phyloP scores from a whole-genome alignment of 306 rosid species.

The Lotus japonicus region DNA sequence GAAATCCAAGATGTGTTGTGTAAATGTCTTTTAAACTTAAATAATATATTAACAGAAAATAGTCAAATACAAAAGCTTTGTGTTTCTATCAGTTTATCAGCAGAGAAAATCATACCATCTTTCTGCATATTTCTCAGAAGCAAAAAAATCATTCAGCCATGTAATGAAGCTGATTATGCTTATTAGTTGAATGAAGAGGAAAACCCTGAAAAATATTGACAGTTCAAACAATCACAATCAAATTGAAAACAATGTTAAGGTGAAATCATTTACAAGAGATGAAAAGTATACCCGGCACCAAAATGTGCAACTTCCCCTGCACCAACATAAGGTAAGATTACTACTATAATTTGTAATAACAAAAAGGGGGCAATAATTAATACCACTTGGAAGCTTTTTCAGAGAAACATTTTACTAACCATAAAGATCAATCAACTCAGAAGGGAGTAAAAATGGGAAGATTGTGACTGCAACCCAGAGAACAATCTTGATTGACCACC shows the following conservation, averaged over 20 bases:
- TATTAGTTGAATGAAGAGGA: conserved; percentile 85
- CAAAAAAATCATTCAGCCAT: conserved; percentile 72
- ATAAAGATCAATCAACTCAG: conserved; percentile 60
- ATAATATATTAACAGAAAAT: not conserved
- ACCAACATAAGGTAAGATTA: conserved; percentile 2
- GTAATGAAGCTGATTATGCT: conserved; percentile 86
- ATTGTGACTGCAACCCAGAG: conserved; percentile 43
- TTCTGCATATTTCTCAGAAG: conserved; percentile 50
- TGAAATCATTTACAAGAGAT: conserved; percentile 2
- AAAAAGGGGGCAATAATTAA: conserved; percentile 10
- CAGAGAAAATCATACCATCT: conserved; percentile 63
- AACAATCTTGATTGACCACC: conserved; percentile 85
- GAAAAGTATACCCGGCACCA: conserved; percentile 79
- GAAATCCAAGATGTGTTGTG: not conserved
- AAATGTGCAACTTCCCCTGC: conserved; percentile 82
- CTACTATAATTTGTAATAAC: not conserved
- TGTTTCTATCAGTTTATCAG: not conserved
- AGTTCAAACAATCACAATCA: conserved; percentile 6
- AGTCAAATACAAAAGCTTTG: not conserved
- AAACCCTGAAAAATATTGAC: conserved; percentile 61
- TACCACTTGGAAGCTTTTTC: not conserved
- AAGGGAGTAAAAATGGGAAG: conserved; percentile 83
- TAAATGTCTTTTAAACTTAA: too few species aligned
- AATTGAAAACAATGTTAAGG: not conserved
- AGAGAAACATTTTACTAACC: conserved; percentile 49